Percentiles rank a stretch among this genome's conserved stretches.
Conservation (phyloP, 129 eudicot genomes). For the Centrapalus pauciflorus region DNA sequence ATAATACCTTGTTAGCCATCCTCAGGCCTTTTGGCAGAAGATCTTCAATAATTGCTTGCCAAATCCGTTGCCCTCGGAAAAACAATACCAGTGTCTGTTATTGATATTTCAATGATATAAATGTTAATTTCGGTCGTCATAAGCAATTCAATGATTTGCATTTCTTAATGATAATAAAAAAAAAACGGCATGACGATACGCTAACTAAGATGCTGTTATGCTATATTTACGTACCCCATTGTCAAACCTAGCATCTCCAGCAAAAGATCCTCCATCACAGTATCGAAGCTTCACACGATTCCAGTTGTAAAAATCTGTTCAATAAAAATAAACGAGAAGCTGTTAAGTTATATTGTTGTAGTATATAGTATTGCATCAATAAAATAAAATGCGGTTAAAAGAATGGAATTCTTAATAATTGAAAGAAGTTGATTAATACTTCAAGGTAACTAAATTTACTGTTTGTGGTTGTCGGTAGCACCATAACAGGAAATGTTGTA, state of each 20-base stretch:
- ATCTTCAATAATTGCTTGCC: conserved; percentile 76
- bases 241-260: conserved; percentile 59
- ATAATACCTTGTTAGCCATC: conserved; percentile 65
- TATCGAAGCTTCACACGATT: conserved; percentile 97
- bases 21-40: conserved; percentile 87
- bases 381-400: too few relatives aligned
- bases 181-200: background rate
- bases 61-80: conserved; percentile 95
- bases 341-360: too few relatives aligned
- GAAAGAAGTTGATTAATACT: background rate
- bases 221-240: conserved; percentile 73
- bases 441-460: background rate
- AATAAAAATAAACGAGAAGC: too few relatives aligned
- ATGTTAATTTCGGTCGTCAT: background rate
- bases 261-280: conserved; percentile 96
- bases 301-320: conserved; percentile 95
- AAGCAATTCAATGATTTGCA: background rate
- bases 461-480: background rate
- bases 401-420: background rate
- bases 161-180: background rate
- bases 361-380: too few relatives aligned
- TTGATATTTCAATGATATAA: conserved; percentile 28
- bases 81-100: conserved; percentile 73
- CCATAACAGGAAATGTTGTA: background rate
- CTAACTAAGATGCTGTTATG: background rate